phyloP scores from a whole-genome alignment of 2,329 filamentous ascomycete species.

The Emergomyces pasteurianus region DNA sequence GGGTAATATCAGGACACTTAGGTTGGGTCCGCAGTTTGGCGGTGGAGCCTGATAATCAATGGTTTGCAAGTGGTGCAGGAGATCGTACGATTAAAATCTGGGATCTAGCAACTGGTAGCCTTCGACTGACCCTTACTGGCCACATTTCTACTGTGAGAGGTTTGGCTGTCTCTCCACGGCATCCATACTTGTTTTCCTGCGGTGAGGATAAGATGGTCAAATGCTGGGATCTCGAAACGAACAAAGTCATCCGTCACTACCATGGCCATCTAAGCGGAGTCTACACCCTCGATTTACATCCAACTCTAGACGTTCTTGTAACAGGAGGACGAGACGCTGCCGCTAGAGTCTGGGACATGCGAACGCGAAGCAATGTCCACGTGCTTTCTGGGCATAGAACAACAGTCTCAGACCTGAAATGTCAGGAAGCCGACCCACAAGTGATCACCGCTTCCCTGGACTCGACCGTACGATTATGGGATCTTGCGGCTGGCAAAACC shows the following conservation, averaged over 20 bases:
- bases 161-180: slow-evolving; percentile 79
- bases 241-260: slow-evolving; percentile 96
- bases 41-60: slow-evolving; percentile 91
- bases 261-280: slow-evolving; percentile 95
- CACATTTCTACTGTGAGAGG: slow-evolving; percentile 91
- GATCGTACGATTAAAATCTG: slow-evolving; percentile 98
- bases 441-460: slow-evolving; percentile 91
- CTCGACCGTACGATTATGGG: slow-evolving; percentile 83
- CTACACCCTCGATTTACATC: slow-evolving; percentile 86
- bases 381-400: slow-evolving; percentile 83
- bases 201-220: slow-evolving; percentile 99
- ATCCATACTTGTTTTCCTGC: slow-evolving; percentile 95
- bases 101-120: slow-evolving; percentile 80
- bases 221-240: slow-evolving; percentile 99
- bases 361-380: slow-evolving; percentile 88
- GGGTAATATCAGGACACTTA: slow-evolving; percentile 90
- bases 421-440: slow-evolving; percentile 92
- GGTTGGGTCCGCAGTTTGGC: slow-evolving; percentile 87
- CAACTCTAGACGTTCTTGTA: slow-evolving; percentile 85
- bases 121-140: slow-evolving; percentile 77
- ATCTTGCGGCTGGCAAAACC: slow-evolving; percentile 88
- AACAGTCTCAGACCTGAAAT: slow-evolving; percentile 79
- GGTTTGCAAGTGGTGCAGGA: slow-evolving; percentile 92
- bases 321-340: slow-evolving; percentile 93
- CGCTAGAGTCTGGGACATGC: slow-evolving; percentile 96